Conservation (phyloP, 345 rosid species). For the Salix caprea region DNA sequence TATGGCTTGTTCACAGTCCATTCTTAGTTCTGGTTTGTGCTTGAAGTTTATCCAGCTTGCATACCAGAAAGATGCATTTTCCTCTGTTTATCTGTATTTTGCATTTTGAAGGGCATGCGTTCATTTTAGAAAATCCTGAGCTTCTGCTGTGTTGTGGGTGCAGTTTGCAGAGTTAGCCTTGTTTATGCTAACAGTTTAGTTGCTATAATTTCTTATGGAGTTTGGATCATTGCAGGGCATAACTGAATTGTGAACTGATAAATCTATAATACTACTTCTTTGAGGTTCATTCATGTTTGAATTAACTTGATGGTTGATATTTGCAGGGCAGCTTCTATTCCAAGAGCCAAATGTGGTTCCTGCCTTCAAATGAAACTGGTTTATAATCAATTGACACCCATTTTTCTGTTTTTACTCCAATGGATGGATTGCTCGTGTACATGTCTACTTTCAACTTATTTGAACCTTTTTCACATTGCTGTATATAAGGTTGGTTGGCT, state of each 20-base stretch:
- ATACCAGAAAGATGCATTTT: not conserved
- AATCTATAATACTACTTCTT: not conserved
- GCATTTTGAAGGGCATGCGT: not conserved
- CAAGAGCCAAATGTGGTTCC: slow-evolving; percentile 22
- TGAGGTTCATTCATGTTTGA: not conserved
- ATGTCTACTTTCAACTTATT: slow-evolving; percentile 17
- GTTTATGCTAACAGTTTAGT: not conserved
- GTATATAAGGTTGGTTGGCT: slow-evolving; percentile 17
- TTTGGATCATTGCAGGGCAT: not conserved
- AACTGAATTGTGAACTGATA: not conserved
- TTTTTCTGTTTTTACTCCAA: slow-evolving; percentile 21
- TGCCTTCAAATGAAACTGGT: slow-evolving; percentile 31
- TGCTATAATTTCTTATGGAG: not conserved
- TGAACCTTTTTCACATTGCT: slow-evolving; percentile 20
- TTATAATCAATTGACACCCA: slow-evolving; percentile 20
- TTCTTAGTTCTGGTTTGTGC: not conserved
- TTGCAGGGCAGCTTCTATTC: slow-evolving; percentile 32
- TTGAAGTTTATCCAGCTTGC: not conserved
- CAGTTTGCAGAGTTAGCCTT: not conserved
- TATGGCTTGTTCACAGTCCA: not conserved
- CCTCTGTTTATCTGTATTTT: not conserved
- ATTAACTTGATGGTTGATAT: not conserved
- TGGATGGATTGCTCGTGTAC: slow-evolving; percentile 27
- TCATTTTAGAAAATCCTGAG: not conserved
- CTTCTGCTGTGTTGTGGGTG: not conserved